These are phyloP conservation scores for Apocynum venetum DNA, from an alignment of 257 asterid genomes.

Conservation along the genomic window DNA sequence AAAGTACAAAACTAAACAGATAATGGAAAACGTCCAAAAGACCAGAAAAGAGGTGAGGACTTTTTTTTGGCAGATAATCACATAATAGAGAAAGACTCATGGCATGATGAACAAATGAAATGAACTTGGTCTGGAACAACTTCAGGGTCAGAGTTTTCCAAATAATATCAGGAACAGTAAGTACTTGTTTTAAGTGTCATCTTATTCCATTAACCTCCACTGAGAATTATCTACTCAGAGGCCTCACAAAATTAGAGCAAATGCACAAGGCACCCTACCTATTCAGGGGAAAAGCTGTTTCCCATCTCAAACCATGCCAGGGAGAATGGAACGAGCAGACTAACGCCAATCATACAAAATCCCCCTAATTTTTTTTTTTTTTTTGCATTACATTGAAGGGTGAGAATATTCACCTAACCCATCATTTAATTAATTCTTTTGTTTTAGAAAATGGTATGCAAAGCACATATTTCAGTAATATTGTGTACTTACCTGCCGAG, in stretches of 20 bases:
- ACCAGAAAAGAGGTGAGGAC: not conserved
- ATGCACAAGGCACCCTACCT: not conserved
- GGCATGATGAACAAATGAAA: not conserved
- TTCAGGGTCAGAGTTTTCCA: not conserved
- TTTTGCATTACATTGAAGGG: not conserved
- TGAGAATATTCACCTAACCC: not conserved
- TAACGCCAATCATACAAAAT: not conserved
- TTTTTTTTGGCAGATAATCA: not conserved
- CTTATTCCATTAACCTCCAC: not conserved
- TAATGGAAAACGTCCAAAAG: not conserved
- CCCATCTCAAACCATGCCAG: not conserved
- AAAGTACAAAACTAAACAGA: not conserved
- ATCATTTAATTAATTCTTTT: not conserved
- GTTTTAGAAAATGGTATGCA: not conserved
- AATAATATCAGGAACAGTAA: not conserved
- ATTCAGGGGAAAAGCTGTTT: not conserved
- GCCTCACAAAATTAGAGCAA: not conserved
- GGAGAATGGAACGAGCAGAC: not conserved
- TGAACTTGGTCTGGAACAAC: not conserved
- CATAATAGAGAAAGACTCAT: not conserved
- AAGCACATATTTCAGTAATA: constrained; percentile 1
- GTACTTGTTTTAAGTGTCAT: not conserved
- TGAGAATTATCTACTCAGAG: not conserved
- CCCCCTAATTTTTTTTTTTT: not conserved
- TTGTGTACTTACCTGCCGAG: constrained; percentile 66